Evolutionary conservation across 2,329 filamentous ascomycete species (phyloP).

Genomic region (Dichotomopilus funicola): DNA sequence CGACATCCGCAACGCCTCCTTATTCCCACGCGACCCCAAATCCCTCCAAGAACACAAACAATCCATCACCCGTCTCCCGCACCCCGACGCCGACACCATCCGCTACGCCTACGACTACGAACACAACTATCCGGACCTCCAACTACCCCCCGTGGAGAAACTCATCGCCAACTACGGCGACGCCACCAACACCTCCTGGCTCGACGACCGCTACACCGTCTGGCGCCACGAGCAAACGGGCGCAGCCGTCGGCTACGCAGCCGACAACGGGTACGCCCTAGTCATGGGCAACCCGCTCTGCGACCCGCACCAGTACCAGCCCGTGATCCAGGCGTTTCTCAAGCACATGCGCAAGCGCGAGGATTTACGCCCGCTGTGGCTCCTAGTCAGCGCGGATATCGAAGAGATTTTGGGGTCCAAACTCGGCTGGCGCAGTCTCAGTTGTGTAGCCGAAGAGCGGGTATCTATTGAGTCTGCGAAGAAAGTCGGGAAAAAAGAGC

Average conservation of each 20-base stretch:
- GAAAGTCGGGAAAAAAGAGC: slow-evolving; percentile 63
- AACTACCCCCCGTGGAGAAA: slow-evolving; percentile 71
- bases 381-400: slow-evolving; percentile 72
- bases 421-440: slow-evolving; percentile 82
- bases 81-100: slow-evolving; percentile 80
- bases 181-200: slow-evolving; percentile 88
- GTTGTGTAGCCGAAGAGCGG: slow-evolving; percentile 82
- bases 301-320: slow-evolving; percentile 66
- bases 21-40: slow-evolving; percentile 85
- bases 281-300: slow-evolving; percentile 87
- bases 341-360: slow-evolving; percentile 51
- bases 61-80: slow-evolving; percentile 58
- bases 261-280: slow-evolving; percentile 51
- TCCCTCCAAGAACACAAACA: slow-evolving; percentile 59
- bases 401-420: slow-evolving; percentile 75
- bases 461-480: slow-evolving; percentile 64
- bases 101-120: slow-evolving; percentile 46
- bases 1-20: slow-evolving; percentile 80
- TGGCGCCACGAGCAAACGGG: slow-evolving; percentile 77
- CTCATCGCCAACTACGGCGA: slow-evolving; percentile 94
- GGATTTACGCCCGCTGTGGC: slow-evolving; percentile 73
- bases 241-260: slow-evolving; percentile 78
- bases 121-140: slow-evolving; percentile 33
- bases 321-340: slow-evolving; percentile 68
- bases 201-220: slow-evolving; percentile 79